Base-by-base conservation (phyloP, 352 stramenopile species). In the Phytophthora podocarpi region DNA sequence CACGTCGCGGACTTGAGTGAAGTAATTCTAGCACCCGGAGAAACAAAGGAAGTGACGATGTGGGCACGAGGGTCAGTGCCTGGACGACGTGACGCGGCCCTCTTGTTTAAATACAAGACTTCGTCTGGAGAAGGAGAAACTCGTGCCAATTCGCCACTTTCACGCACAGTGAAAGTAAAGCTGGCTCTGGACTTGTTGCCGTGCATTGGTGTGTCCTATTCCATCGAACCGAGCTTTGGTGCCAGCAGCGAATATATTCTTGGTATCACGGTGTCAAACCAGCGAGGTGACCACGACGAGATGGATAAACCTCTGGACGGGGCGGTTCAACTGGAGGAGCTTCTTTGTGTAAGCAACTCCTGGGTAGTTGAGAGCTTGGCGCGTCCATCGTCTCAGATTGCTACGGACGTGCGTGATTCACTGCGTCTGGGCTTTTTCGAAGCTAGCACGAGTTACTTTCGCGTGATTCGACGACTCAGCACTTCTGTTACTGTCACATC, bases 371-470 rank as follows among this genome's bases (percentile, higher is more conserved):
- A 90, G 24, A 70, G 61, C 24, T 80, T 95, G 35, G 35, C 32
- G 15, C 57, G 58, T 16, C 47, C 42, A 27, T n/a, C 41, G 18
- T 42, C 34, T 8, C 45, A 57, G 2, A 49, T 12, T 23, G 20
- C 39, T 36, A 27, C 12, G 12, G 9, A 37, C 5, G 48, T 74
- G 16, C 67, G 72, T 8, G 70, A 85, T 47, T 76, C 77, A 15
- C 45, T 59, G 5, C 66, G 70, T 24, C 61, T 92, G 24, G 79
- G 72, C n/a, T 87, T 75, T 48, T 82, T 82, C 41, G 87, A 96
- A 66, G 78, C 80, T 0, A 90, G 82, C 37, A 94, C 87, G 11
- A 80, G 68, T 9, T 96, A 93, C 52, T 94, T 94, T 53, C 82
- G 85, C n/a, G 53, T 93, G 15, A 36, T 79, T 41, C 69, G 59